Conservation (phyloP, 108 stramenopile genomes). For the Skeletonema marinoi region DNA sequence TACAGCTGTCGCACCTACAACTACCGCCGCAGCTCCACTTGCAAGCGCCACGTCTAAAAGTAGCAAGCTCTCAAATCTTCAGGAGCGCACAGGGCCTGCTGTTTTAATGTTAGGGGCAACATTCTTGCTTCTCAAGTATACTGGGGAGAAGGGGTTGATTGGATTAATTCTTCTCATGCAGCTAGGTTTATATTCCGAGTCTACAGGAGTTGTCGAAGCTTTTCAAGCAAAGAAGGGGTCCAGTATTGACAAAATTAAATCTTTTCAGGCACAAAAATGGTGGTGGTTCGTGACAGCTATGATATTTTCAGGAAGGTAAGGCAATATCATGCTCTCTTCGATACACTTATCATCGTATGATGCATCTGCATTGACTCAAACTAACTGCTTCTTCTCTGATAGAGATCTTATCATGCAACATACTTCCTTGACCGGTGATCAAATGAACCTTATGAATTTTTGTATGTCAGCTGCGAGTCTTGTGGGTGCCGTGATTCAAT, state of each 20-base stretch:
- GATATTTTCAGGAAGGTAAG: slow-evolving; percentile 36
- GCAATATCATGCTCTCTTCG: background rate
- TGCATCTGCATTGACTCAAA: background rate
- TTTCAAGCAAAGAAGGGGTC: slow-evolving; percentile 10
- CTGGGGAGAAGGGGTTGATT: slow-evolving; percentile 58
- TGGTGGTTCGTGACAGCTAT: slow-evolving; percentile 70
- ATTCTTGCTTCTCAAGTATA: slow-evolving; percentile 30
- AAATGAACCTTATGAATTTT: slow-evolving; percentile 43
- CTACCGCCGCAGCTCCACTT: slow-evolving; percentile 2
- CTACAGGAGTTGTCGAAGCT: slow-evolving; percentile 47
- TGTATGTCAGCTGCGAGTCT: slow-evolving; percentile 50
- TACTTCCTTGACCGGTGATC: slow-evolving; percentile 24
- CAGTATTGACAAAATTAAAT: slow-evolving; percentile 15
- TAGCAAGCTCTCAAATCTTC: slow-evolving; percentile 46
- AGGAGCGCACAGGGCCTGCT: slow-evolving; percentile 57
- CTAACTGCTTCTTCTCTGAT: background rate
- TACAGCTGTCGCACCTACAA: background rate
- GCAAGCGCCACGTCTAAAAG: slow-evolving; percentile 21
- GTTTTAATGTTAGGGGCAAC: slow-evolving; percentile 56
- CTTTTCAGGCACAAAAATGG: slow-evolving; percentile 65
- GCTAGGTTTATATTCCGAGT: slow-evolving; percentile 59
- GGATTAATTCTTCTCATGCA: slow-evolving; percentile 55
- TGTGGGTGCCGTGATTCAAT: slow-evolving; percentile 43
- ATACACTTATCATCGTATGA: background rate
- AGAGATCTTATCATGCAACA: slow-evolving; percentile 34